Evolutionary conservation across 192 early-diverging fungal genomes (phyloP).

Genomic region (Oehlia diaphana): DNA sequence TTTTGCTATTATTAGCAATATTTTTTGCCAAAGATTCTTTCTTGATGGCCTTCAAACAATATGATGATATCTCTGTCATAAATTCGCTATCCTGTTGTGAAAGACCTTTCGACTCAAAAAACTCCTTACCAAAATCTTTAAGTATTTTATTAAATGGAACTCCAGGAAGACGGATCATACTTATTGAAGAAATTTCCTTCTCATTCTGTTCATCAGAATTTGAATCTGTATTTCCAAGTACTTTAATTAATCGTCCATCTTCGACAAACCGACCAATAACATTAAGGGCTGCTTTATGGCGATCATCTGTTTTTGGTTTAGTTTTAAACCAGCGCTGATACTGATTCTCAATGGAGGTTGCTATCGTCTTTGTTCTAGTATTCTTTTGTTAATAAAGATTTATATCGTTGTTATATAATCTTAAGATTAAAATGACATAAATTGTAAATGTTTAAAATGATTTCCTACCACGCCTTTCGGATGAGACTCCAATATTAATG

Average conservation of each 20-base stretch:
- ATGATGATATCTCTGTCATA: not conserved
- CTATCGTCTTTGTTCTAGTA: not conserved
- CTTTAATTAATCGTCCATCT: not conserved
- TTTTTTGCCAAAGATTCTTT: conserved; percentile 1
- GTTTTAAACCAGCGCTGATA: conserved; percentile 20
- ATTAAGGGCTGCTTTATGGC: not conserved
- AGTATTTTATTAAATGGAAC: not conserved
- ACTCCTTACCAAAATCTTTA: not conserved
- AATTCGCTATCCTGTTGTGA: not conserved
- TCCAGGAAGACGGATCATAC: not conserved
- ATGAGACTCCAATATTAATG: not conserved
- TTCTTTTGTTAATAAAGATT: not conserved
- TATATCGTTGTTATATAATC: not conserved
- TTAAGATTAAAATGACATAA: not conserved
- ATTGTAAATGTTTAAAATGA: not conserved
- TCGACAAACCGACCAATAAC: not conserved
- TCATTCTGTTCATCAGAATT: not conserved
- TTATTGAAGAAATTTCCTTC: not conserved
- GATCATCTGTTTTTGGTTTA: conserved; percentile 12
- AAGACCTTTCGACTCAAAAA: not conserved
- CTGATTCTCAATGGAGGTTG: not conserved
- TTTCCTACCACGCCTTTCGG: not conserved
- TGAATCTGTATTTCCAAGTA: not conserved
- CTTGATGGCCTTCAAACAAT: not conserved
- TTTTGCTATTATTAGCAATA: conserved; percentile 6